These are phyloP conservation scores for Nakaseomyces kungkrabaensis DNA, from an alignment of 1,139 yeast species.

Conservation along the genomic window DNA sequence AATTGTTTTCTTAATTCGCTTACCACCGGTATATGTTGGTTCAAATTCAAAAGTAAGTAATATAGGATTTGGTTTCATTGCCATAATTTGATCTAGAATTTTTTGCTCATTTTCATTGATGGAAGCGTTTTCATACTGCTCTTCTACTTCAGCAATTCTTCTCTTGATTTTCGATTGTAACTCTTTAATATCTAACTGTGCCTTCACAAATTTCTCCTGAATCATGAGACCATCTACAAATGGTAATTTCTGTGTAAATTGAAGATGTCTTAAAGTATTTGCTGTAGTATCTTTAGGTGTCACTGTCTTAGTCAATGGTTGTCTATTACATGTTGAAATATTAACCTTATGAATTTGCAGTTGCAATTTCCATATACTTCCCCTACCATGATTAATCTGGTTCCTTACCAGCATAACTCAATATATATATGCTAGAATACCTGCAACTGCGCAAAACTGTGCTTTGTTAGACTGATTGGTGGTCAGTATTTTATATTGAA, in stretches of 20 bases:
- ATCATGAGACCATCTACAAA: slow-evolving; percentile 52
- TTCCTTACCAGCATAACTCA: background rate
- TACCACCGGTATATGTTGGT: slow-evolving; percentile 84
- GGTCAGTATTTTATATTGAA: too few relatives aligned
- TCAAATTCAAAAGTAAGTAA: slow-evolving; percentile 71
- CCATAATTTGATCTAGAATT: slow-evolving; percentile 36
- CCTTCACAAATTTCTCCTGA: slow-evolving; percentile 53
- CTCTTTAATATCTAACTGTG: slow-evolving; percentile 53
- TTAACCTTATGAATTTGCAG: background rate
- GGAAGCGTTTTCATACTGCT: slow-evolving; percentile 33
- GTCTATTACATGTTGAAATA: background rate
- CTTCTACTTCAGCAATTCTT: slow-evolving; percentile 34
- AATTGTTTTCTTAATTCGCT: slow-evolving; percentile 52
- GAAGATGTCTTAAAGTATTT: slow-evolving; percentile 48
- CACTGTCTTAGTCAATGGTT: background rate
- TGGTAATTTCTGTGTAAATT: slow-evolving; percentile 42
- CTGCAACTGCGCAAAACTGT: too few relatives aligned
- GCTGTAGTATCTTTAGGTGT: slow-evolving; percentile 28
- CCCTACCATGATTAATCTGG: background rate
- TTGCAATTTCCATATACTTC: background rate
- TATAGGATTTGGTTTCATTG: slow-evolving; percentile 52
- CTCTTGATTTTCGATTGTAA: slow-evolving; percentile 40
- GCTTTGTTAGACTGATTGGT: too few relatives aligned
- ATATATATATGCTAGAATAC: too few relatives aligned
- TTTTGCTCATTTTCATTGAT: slow-evolving; percentile 39